Evolutionary conservation across 2,329 filamentous ascomycete species (phyloP).

Genomic region (Purpureocillium takamizusanense): DNA sequence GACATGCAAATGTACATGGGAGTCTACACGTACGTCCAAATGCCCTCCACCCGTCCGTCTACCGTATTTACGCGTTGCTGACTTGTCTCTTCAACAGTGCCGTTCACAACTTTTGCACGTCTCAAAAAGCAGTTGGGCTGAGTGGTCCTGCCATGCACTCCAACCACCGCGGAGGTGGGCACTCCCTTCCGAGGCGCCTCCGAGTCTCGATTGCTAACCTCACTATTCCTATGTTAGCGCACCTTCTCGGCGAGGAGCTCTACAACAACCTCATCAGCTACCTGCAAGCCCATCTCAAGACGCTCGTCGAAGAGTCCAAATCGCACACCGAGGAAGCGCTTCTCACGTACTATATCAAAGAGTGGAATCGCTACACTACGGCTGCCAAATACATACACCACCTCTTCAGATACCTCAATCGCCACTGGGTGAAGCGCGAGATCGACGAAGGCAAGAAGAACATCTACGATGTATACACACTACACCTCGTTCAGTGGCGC

Average conservation of each 20-base stretch:
- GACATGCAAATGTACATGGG: slow-evolving; percentile 98
- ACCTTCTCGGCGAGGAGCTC: slow-evolving; percentile 89
- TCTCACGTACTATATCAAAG: slow-evolving; percentile 85
- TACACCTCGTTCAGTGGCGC: slow-evolving; percentile 94
- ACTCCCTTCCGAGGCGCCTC: background rate
- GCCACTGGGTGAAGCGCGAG: slow-evolving; percentile 98
- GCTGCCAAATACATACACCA: slow-evolving; percentile 98
- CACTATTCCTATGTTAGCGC: slow-evolving; percentile 44
- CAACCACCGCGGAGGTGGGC: slow-evolving; percentile 51
- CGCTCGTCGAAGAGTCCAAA: slow-evolving; percentile 63
- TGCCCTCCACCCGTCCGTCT: background rate
- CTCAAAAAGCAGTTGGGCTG: slow-evolving; percentile 79
- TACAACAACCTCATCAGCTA: slow-evolving; percentile 89
- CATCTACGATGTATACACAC: slow-evolving; percentile 94
- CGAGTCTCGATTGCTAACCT: background rate
- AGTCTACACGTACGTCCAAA: slow-evolving; percentile 67
- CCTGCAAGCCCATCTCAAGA: slow-evolving; percentile 66
- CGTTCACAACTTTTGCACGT: slow-evolving; percentile 98
- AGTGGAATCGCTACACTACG: slow-evolving; percentile 93
- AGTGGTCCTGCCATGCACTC: slow-evolving; percentile 29
- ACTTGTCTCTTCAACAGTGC: slow-evolving; percentile 47
- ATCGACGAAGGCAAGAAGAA: slow-evolving; percentile 99
- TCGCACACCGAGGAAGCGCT: slow-evolving; percentile 83
- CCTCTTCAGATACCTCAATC: slow-evolving; percentile 89
- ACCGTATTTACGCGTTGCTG: background rate